Conservation (phyloP, 2,329 filamentous ascomycete genomes). For the Conoideocrella luteorostrata region DNA sequence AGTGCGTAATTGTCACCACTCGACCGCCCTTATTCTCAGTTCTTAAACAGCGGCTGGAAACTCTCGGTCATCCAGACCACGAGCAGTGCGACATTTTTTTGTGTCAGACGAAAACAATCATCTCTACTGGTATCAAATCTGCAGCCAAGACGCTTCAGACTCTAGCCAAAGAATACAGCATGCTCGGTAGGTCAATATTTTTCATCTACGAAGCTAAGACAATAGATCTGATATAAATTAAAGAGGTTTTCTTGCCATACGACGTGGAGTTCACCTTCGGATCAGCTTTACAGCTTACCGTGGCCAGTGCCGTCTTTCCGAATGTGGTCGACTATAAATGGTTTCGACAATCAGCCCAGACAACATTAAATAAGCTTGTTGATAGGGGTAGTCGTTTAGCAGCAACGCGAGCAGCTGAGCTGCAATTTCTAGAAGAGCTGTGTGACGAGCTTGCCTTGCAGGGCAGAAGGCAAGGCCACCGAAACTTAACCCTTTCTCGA, state of each 20-base stretch:
- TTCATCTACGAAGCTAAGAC: neutral
- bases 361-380: constrained; percentile 28
- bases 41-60: constrained; percentile 29
- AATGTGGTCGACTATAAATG: constrained; percentile 19
- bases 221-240: neutral
- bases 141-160: constrained; percentile 33
- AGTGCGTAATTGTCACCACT: constrained; percentile 34
- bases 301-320: constrained; percentile 30
- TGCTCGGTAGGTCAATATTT: constrained; percentile 31
- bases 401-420: neutral
- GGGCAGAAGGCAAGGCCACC: neutral
- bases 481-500: neutral
- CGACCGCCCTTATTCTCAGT: constrained; percentile 31
- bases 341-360: constrained; percentile 16
- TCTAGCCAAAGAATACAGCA: constrained; percentile 26
- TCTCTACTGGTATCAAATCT: constrained; percentile 34
- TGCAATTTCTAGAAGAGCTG: neutral
- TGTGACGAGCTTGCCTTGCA: neutral
- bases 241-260: constrained; percentile 29
- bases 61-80: constrained; percentile 14
- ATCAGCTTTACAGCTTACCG: constrained; percentile 27
- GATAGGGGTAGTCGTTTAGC: constrained; percentile 26
- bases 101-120: constrained; percentile 25
- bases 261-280: constrained; percentile 31
- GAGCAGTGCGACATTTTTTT: constrained; percentile 28